Percentiles rank a stretch among this genome's conserved stretches.
phyloP scores from a whole-genome alignment of 2,329 filamentous ascomycete genomes.

The Nemania sp. region DNA sequence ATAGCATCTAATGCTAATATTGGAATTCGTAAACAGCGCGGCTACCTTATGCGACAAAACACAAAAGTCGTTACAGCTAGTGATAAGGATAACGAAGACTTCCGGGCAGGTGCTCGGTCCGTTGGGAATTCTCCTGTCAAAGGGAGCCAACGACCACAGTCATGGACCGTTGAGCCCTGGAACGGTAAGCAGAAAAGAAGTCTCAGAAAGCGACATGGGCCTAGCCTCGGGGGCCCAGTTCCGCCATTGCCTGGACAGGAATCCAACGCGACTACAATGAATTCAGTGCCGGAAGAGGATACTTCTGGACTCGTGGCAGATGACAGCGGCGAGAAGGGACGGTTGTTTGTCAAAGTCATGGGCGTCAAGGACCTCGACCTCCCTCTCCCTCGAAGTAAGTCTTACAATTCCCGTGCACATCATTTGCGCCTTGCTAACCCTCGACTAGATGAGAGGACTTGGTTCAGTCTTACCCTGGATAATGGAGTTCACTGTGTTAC shows the following conservation, averaged over 20 bases:
- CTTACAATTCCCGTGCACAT: not conserved
- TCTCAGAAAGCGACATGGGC: slow-evolving; percentile 59
- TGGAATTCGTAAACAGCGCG: slow-evolving; percentile 74
- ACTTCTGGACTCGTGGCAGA: slow-evolving; percentile 61
- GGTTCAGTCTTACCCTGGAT: slow-evolving; percentile 96
- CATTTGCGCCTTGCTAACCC: slow-evolving; percentile 24
- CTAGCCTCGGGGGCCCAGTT: slow-evolving; percentile 60
- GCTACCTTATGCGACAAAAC: slow-evolving; percentile 98
- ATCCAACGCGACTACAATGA: slow-evolving; percentile 72
- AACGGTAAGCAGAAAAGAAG: slow-evolving; percentile 75
- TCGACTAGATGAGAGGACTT: slow-evolving; percentile 75
- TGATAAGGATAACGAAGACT: slow-evolving; percentile 66
- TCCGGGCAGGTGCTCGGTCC: slow-evolving; percentile 57
- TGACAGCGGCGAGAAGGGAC: slow-evolving; percentile 83
- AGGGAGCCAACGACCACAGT: slow-evolving; percentile 76
- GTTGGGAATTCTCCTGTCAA: slow-evolving; percentile 72
- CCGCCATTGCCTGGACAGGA: slow-evolving; percentile 87
- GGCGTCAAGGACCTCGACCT: slow-evolving; percentile 95
- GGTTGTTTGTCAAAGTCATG: slow-evolving; percentile 98
- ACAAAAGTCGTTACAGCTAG: slow-evolving; percentile 96
- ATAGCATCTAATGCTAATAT: slow-evolving; percentile 62
- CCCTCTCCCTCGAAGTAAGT: slow-evolving; percentile 84
- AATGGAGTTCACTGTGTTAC: slow-evolving; percentile 98
- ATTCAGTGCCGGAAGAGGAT: slow-evolving; percentile 71
- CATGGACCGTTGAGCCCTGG: slow-evolving; percentile 97